A percentile compares a stretch with the other conserved stretches of the same genome.
Conservation (phyloP, 148 eudicot species). For the Vaccinium vitisidaea region DNA sequence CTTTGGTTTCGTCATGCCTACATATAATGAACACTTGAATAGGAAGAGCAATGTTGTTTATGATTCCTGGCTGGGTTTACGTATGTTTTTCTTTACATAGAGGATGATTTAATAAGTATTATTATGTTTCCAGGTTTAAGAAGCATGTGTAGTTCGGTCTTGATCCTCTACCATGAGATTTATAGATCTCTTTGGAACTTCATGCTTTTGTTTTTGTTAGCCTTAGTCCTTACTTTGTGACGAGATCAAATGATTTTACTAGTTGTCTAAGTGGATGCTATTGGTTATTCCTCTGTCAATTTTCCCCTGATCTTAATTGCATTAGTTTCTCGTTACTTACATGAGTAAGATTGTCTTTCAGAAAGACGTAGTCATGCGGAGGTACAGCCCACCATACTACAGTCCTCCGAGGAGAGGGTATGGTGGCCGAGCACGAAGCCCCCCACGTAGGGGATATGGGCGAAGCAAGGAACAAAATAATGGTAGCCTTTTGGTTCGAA, state of each 20-base stretch:
- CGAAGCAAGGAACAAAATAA: slow-evolving; percentile 51
- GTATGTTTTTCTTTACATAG: background rate
- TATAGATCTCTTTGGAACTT: background rate
- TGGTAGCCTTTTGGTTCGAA: slow-evolving; percentile 74
- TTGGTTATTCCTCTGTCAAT: background rate
- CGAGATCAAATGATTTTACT: background rate
- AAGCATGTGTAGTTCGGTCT: background rate
- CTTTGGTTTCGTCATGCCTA: background rate
- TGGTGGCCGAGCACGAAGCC: slow-evolving; percentile 60
- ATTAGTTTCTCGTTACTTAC: background rate
- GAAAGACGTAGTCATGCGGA: slow-evolving; percentile 47
- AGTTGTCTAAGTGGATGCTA: background rate
- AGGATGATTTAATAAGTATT: background rate
- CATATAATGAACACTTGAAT: background rate
- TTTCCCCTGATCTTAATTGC: background rate
- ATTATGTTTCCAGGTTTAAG: background rate
- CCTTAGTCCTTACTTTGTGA: background rate
- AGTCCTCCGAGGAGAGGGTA: slow-evolving; percentile 73
- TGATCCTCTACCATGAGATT: background rate
- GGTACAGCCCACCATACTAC: slow-evolving; percentile 68
- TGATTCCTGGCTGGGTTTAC: background rate
- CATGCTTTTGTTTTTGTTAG: background rate
- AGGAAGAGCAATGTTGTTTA: background rate
- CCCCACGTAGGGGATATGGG: slow-evolving; percentile 65
- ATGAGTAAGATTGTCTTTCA: slow-evolving; percentile 9